Evolutionary conservation across 306 rosid genomes (phyloP), one percentile per base, ranked within the genome.

Genomic region (Potentilla sterilis): DNA sequence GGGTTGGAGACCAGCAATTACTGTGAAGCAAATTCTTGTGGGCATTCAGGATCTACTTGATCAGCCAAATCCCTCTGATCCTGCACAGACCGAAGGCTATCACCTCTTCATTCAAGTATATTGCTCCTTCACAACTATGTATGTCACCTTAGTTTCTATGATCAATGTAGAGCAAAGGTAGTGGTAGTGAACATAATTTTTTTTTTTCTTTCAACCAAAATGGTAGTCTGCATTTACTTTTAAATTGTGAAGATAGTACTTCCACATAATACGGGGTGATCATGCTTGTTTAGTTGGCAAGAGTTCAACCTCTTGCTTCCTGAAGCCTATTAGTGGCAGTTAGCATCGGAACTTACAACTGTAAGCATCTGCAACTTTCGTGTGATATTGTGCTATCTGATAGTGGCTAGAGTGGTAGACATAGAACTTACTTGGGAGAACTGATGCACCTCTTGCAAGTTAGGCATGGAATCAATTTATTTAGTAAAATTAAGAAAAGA

Each of bases 1-100:
- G 97, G 99, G 97, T 55, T 95, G 97, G 99, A 92, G 97, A 84
- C 99, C 99, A 34, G 97, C 97, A 67, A 95, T 92, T 83, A 95
- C 99, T 13, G 99, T 95, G 59, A 92, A 89, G 84, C 99, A 95
- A 81, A 95, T 95, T 81, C 97, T 95, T 67, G 91, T 95, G 69
- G 99, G 99, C 38, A 92, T 95, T 76, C 99, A 95, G 80, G 99
- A 95, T 72, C 77, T 95, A 74, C 93, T 95, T 57, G 97, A 92
- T 78, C 97, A 86, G 85, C 99, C 99, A 46, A 95, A 95, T 82
- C 96, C 97, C 68, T 82, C 97, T 81, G 97, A 92, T 77, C 99
- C 97, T 76, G 99, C 99, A 21, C 98, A 95, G 85, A 92, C 98
- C 15, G 98, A 95, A 80, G 98, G 98, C 10, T 95, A 95, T 86